phyloP scores from a whole-genome alignment of 805 yeast species.

The Saturnispora sekii region DNA sequence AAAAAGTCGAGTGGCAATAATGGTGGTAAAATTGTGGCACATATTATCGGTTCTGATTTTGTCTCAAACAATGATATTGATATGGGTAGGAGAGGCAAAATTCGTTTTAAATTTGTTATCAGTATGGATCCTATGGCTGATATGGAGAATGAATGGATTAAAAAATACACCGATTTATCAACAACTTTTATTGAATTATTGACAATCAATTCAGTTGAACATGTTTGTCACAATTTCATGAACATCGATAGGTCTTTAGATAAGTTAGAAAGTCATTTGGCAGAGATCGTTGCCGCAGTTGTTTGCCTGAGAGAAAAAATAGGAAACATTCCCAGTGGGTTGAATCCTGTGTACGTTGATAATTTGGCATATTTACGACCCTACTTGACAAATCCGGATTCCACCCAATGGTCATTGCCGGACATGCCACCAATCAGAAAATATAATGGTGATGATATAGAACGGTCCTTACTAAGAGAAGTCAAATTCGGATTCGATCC shows the following conservation, averaged over 20 bases:
- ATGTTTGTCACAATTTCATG: conserved; percentile 36
- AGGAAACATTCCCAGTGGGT: conserved; percentile 72
- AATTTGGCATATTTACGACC: conserved; percentile 50
- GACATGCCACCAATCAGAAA: conserved; percentile 54
- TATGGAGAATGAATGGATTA: conserved; percentile 14
- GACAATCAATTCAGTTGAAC: conserved; percentile 78
- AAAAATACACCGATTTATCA: conserved; percentile 7
- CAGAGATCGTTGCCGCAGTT: conserved; percentile 67
- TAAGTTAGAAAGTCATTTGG: conserved; percentile 31
- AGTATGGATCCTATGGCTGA: conserved; percentile 27
- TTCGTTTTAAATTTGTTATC: conserved; percentile 21
- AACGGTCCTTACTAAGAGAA: conserved; percentile 63
- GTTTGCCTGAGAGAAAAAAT: conserved; percentile 75
- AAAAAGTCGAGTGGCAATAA: conserved; percentile 16
- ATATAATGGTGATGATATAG: conserved; percentile 68
- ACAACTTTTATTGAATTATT: conserved; percentile 51
- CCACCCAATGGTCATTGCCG: conserved; percentile 66
- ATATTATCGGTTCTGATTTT: conserved; percentile 33
- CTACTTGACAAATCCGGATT: conserved; percentile 38
- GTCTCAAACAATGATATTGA: conserved; percentile 1
- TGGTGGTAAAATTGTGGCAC: conserved; percentile 20
- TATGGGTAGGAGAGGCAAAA: background rate
- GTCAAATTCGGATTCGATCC: conserved; percentile 54
- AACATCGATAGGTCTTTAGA: conserved; percentile 23
- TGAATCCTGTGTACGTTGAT: conserved; percentile 64